Base-by-base conservation (phyloP, 305 asterid species). In the Solanum hybrid region DNA sequence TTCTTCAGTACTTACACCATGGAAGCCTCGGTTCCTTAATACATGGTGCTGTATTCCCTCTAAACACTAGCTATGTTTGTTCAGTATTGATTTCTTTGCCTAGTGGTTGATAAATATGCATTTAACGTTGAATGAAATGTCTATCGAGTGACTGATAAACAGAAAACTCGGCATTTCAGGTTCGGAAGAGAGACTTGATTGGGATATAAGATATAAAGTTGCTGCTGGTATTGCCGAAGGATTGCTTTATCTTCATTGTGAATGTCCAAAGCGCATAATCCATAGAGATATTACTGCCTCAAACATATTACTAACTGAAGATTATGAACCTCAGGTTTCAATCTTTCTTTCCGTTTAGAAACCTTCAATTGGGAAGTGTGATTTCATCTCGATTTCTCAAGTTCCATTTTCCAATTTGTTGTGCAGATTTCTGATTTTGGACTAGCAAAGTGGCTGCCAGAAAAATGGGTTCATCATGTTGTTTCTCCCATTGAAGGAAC, bases 401-500 rank as follows among this genome's bases (percentile, higher is more conserved):
- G 15, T 24, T 69, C 27, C 6, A 19, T 11, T 29, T 13, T 4
- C 29, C 19, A 45, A 8, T 82, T 8, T 82, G 19, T 84, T 51
- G 71, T 91, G 95, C 95, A 97, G 99, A 97, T 97, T 94, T 97
- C 99, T 88, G 99, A 97, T 92, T 97, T 97, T 75, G 99, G 99
- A 56, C 93, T 97, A 36, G 99, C 99, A 26, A 96, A 96, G 91
- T 97, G 99, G 99, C 98, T 97, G 11, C 99, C 99, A 0, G 97
- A 97, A 88, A 96, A 94, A 81, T 96, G 98, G 98, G 91, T 90
- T 88, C 96, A 97, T 89, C 99, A 94, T 88, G 95, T 96, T 37
- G 98, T 96, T 89, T 96, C 98, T 87, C 99, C 99, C 45, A 97
- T 97, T 45, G 99, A 97, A 93, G 99, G 99, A 90, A 97, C 99